Conservation (phyloP, 805 yeast species). For the Metschnikowia koreensis region DNA sequence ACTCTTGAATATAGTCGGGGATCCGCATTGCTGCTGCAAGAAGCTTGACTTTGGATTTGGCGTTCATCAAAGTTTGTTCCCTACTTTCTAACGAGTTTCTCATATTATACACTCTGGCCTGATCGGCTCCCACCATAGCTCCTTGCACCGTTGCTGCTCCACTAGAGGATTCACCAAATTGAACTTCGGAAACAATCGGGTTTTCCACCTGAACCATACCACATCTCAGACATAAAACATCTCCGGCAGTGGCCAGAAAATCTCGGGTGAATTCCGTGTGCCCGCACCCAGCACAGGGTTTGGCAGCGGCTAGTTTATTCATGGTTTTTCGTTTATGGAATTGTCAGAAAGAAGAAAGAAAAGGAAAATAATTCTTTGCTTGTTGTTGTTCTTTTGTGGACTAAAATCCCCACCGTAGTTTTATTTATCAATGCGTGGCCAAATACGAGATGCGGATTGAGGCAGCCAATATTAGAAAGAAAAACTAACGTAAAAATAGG, state of each 20-base stretch:
- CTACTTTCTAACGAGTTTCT: conserved; percentile 78
- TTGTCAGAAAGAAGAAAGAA: no score
- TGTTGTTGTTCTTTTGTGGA: background rate
- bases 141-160: conserved; percentile 98
- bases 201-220: conserved; percentile 88
- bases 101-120: conserved; percentile 68
- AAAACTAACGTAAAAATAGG: background rate
- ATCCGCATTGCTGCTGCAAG: conserved; percentile 77
- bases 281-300: conserved; percentile 18
- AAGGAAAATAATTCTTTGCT: no score
- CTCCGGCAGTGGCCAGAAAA: conserved; percentile 46
- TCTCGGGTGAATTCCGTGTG: conserved; percentile 17
- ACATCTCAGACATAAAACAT: conserved; percentile 76
- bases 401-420: no score
- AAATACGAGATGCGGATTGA: no score
- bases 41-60: conserved; percentile 71
- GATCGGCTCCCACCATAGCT: conserved; percentile 86
- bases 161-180: conserved; percentile 84
- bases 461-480: no score
- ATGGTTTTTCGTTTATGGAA: background rate
- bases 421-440: no score
- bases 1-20: conserved; percentile 80
- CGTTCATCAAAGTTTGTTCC: conserved; percentile 85
- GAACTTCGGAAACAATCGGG: conserved; percentile 93
- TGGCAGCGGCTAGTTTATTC: conserved; percentile 11